phyloP scores from a whole-genome alignment of 176 grass and related monocot genomes.

The Triticum turgidum region DNA sequence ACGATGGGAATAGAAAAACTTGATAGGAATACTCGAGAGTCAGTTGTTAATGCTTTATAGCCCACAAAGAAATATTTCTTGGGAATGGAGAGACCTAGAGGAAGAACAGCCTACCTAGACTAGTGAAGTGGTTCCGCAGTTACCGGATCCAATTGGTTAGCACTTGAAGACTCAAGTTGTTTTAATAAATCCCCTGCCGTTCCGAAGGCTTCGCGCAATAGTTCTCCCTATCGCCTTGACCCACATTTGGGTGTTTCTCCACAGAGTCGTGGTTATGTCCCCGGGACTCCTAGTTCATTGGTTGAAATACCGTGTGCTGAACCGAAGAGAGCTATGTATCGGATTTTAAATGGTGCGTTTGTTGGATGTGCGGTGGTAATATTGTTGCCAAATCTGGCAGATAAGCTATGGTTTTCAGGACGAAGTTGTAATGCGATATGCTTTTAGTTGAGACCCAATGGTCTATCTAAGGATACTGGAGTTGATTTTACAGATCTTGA shows the following conservation, averaged over 20 bases:
- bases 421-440: not conserved
- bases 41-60: too few relatives aligned
- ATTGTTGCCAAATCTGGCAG: not conserved
- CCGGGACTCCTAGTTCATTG: not conserved
- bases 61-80: not conserved
- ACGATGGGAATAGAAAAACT: too few relatives aligned
- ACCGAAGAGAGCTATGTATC: not conserved
- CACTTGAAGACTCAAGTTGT: not conserved
- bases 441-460: not conserved
- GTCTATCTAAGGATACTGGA: not conserved
- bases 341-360: not conserved
- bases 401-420: not conserved
- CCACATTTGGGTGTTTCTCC: not conserved
- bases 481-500: not conserved
- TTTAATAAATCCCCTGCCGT: not conserved
- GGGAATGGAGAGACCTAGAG: not conserved
- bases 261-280: not conserved
- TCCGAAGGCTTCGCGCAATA: not conserved
- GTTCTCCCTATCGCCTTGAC: not conserved
- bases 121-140: not conserved
- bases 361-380: not conserved
- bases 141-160: not conserved
- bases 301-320: not conserved
- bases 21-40: too few relatives aligned
- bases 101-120: not conserved